Percentiles rank a stretch among this genome's conserved stretches.
Evolutionary conservation across 2,329 filamentous ascomycete species (phyloP).

Genomic region (Ampelomyces quisqualis): DNA sequence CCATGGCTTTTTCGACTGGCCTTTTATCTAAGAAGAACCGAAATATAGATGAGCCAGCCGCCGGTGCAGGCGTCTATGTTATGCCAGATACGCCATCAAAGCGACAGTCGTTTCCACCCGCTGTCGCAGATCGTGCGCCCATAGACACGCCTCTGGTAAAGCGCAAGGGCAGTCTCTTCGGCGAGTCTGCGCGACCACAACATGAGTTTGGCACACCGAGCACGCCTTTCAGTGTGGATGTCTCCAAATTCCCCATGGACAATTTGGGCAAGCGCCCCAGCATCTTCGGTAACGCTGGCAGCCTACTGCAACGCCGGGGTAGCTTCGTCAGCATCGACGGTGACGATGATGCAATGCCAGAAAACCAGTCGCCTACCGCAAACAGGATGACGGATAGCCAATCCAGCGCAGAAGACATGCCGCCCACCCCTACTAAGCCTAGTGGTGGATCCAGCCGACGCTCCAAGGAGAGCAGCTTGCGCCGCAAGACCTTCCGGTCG

Average conservation of each 20-base stretch:
- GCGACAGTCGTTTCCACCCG: conserved; percentile 73
- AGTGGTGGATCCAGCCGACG: conserved; percentile 47
- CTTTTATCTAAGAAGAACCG: conserved; percentile 93
- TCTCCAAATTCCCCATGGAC: conserved; percentile 62
- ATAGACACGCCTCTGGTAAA: conserved; percentile 48
- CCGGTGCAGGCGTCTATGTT: conserved; percentile 57
- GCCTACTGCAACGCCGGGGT: conserved; percentile 56
- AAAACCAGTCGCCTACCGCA: conserved; percentile 58
- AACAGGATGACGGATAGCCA: conserved; percentile 57
- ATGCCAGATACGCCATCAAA: conserved; percentile 98
- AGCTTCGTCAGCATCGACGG: conserved; percentile 82
- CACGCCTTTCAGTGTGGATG: conserved; percentile 72
- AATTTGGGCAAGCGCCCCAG: conserved; percentile 66
- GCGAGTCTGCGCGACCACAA: conserved; percentile 63
- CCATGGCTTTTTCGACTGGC: conserved; percentile 80
- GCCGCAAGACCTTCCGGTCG: conserved; percentile 52
- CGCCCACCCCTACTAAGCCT: conserved; percentile 92
- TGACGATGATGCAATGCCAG: conserved; percentile 59
- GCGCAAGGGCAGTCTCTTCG: conserved; percentile 55
- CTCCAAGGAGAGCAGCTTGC: conserved; percentile 54
- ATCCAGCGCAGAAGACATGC: conserved; percentile 68
- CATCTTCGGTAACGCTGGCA: conserved; percentile 61
- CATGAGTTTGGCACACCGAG: conserved; percentile 78
- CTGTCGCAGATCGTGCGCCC: conserved; percentile 40
- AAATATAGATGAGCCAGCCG: conserved; percentile 63